Percentiles rank a stretch among this genome's conserved stretches.
phyloP scores from a whole-genome alignment of 2,329 filamentous ascomycete genomes.

The Fusarium liriodendri region DNA sequence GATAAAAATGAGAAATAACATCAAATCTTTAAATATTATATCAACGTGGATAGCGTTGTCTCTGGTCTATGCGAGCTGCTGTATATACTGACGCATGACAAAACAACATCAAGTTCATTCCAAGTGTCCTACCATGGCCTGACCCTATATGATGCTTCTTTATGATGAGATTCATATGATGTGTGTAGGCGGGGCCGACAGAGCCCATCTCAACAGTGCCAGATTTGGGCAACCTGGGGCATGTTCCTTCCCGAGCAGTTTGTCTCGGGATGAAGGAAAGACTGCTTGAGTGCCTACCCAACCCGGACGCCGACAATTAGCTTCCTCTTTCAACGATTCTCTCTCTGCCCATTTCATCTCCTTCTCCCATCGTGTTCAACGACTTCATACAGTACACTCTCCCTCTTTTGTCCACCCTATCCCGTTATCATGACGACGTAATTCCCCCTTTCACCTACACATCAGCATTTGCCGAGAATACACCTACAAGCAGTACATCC shows the following conservation, averaged over 20 bases:
- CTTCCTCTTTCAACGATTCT: neutral
- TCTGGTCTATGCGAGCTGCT: too few relatives aligned
- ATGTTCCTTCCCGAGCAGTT: neutral
- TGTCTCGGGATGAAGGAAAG: neutral
- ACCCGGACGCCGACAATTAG: neutral
- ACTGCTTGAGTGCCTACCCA: neutral
- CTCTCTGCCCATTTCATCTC: neutral
- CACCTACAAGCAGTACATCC: neutral
- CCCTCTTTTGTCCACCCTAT: constrained; percentile 1
- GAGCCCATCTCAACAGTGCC: neutral
- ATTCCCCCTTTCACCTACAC: constrained; percentile 15
- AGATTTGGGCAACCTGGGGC: neutral
- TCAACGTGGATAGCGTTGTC: too few relatives aligned
- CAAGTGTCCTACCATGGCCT: too few relatives aligned
- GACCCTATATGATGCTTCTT: too few relatives aligned
- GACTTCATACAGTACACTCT: constrained; percentile 5
- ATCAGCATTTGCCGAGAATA: neutral
- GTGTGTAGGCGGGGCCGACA: too few relatives aligned
- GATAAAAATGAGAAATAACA: too few relatives aligned
- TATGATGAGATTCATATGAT: too few relatives aligned
- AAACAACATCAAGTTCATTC: too few relatives aligned
- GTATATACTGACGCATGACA: too few relatives aligned
- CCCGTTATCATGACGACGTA: neutral
- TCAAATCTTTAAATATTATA: too few relatives aligned
- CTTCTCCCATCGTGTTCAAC: neutral